Conservation (phyloP, 2,329 filamentous ascomycete species). For the Tolypocladium amazonense region DNA sequence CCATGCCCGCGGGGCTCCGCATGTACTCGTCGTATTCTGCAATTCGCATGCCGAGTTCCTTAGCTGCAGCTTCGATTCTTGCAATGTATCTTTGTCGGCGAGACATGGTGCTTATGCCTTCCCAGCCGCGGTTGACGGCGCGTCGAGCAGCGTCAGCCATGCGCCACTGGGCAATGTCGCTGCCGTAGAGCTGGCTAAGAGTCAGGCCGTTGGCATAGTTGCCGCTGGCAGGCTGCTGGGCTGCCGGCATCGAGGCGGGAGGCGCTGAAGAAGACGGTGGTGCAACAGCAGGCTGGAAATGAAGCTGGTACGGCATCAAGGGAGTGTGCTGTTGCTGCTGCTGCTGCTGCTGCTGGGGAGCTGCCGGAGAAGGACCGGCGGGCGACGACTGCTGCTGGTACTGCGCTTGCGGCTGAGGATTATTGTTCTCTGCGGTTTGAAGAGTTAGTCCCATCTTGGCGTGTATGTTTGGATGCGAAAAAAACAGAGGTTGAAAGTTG, state of each 20-base stretch:
- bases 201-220: slow-evolving; percentile 12
- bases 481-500: neutral
- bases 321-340: neutral
- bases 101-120: slow-evolving; percentile 31
- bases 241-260: neutral
- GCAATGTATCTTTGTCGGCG: slow-evolving; percentile 34
- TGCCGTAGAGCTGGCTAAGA: slow-evolving; percentile 10
- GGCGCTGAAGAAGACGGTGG: neutral
- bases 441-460: slow-evolving; percentile 1
- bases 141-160: slow-evolving; percentile 9
- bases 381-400: slow-evolving; percentile 7
- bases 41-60: slow-evolving; percentile 43
- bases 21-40: slow-evolving; percentile 38
- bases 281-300: neutral
- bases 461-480: neutral
- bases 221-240: neutral
- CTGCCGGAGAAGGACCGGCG: slow-evolving; percentile 15
- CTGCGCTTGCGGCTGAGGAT: slow-evolving; percentile 24
- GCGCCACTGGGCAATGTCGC: slow-evolving; percentile 23
- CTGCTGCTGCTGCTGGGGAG: neutral
- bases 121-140: slow-evolving; percentile 28
- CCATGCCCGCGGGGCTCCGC: slow-evolving; percentile 12
- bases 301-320: neutral
- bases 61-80: slow-evolving; percentile 41
- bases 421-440: slow-evolving; percentile 29